Percentiles rank a stretch among this genome's conserved stretches.
Evolutionary conservation across 805 yeast species (phyloP).

Genomic region (Saccharomycodes ludwigii): DNA sequence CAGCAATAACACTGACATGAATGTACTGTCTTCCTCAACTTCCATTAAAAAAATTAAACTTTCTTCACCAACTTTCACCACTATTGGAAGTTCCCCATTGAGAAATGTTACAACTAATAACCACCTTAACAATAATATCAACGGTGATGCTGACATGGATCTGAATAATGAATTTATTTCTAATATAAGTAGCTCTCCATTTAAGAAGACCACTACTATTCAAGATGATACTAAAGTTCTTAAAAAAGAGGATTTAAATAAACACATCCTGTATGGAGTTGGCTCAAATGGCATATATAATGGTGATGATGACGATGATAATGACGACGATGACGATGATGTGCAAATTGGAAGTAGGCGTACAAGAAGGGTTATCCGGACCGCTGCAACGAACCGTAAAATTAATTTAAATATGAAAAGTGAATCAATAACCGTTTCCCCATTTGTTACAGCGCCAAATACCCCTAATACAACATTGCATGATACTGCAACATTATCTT

Average conservation of each 20-base stretch:
- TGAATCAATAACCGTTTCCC: constrained; percentile 13
- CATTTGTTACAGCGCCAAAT: constrained; percentile 23
- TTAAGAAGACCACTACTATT: no score
- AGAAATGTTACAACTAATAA: no score
- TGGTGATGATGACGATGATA: constrained; percentile 20
- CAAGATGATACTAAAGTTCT: not conserved
- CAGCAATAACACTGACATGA: no score
- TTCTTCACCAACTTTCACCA: not conserved
- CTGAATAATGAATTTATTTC: no score
- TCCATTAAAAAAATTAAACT: not conserved
- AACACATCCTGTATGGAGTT: not conserved
- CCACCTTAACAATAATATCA: no score
- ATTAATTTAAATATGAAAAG: constrained; percentile 16
- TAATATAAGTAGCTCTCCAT: no score
- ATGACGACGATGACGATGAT: constrained; percentile 22
- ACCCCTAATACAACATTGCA: constrained; percentile 13
- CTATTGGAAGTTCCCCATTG: no score
- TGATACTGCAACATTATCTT: constrained; percentile 1
- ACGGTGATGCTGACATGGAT: no score
- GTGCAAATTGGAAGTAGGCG: constrained; percentile 11
- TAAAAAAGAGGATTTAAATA: not conserved
- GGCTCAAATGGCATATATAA: constrained; percentile 3
- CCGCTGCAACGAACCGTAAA: constrained; percentile 16
- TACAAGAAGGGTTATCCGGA: constrained; percentile 18
- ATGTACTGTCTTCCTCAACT: no score